Base-by-base conservation (phyloP, 371 early-diverging fungal species). In the Ordospora pajunii region DNA sequence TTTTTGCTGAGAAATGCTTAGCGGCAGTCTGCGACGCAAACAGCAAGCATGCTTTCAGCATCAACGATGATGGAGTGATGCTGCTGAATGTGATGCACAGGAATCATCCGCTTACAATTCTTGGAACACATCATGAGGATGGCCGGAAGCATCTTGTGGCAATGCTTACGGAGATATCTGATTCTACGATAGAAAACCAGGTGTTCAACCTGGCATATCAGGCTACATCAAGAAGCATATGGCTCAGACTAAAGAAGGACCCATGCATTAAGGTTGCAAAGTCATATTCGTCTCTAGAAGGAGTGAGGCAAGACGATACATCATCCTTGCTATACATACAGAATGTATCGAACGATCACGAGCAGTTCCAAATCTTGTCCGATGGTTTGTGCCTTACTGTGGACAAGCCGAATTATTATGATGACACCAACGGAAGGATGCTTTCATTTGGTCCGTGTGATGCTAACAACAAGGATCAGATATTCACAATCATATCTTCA, bases 401-500 rank as follows among this genome's bases (percentile, higher is more conserved):
- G 7, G 73, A 49, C 6, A 43, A 50, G 8, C 22, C 21, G 11
- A 17, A 22, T 11, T 25, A 8, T 10, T 49, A 73, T 27, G 51
- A 14, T n/a, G 50, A 19, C 21, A 17, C 5, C 42, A 27, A 22
- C 10, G 63, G 65, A 21, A 63, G 40, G 43, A n/a, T 22, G 19
- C 51, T 73, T 12, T 25, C 21, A 0, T 73, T 73, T 73, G 40
- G 32, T 2, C 40, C 43, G 8, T 73, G 73, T 51, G 25, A 43
- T 27, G 14, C 0, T 10, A n/a, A 14, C 0, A 40, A 63, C 5
- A 37, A 37, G 2, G 3, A 17, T 23, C 73, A 73, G 43, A 65
- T 43, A 19, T 73, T 73, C 43, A 49, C 49, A 48, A 64, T 73
- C 42, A 37, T 73, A 12, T 64, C 73, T 51, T 46, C 48, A 14